Percentiles rank a stretch among this genome's conserved stretches.
These are phyloP conservation scores for Pseudonitzschia pungens DNA, from an alignment of 108 stramenopile species.

Conservation along the genomic window DNA sequence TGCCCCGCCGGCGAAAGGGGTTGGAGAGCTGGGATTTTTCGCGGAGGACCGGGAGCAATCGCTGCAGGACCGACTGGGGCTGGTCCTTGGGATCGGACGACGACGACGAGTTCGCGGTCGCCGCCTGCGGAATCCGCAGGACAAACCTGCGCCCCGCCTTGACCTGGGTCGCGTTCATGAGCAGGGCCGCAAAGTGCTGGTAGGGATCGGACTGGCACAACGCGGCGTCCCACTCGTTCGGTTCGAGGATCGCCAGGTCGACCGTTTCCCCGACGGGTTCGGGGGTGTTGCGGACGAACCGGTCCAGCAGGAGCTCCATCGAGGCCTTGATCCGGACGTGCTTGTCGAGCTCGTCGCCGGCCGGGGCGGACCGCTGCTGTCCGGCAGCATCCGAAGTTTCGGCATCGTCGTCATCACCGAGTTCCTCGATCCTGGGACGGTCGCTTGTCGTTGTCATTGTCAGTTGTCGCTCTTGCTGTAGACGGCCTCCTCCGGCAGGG, in stretches of 20 bases:
- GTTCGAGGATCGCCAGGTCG: conserved; percentile 3
- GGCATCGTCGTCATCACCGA: neutral
- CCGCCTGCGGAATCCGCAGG: conserved; percentile 42
- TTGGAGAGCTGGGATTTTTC: conserved; percentile 36
- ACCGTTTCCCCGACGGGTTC: neutral
- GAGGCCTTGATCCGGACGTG: conserved; percentile 45
- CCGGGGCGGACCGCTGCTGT: conserved; percentile 1
- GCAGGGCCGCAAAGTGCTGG: conserved; percentile 84
- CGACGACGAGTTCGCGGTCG: conserved; percentile 2
- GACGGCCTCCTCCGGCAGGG: conserved; percentile 75
- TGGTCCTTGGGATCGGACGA: neutral
- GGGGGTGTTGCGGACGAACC: conserved; percentile 41
- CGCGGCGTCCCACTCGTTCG: conserved; percentile 28
- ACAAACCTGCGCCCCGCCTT: conserved; percentile 76
- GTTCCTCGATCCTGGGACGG: conserved; percentile 23
- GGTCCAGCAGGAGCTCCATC: conserved; percentile 62
- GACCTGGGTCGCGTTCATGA: conserved; percentile 86
- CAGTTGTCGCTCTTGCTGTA: neutral
- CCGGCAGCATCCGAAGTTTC: no score
- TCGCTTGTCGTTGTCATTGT: conserved; percentile 1
- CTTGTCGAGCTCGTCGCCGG: neutral
- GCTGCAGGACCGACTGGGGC: neutral
- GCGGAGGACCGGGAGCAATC: conserved; percentile 4
- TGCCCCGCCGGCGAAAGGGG: conserved; percentile 73
- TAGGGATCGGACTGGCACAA: conserved; percentile 64